A percentile compares a stretch with the other conserved stretches of the same genome.
phyloP scores from a whole-genome alignment of 345 rosid genomes.

The Lagerstroemia speciosa region DNA sequence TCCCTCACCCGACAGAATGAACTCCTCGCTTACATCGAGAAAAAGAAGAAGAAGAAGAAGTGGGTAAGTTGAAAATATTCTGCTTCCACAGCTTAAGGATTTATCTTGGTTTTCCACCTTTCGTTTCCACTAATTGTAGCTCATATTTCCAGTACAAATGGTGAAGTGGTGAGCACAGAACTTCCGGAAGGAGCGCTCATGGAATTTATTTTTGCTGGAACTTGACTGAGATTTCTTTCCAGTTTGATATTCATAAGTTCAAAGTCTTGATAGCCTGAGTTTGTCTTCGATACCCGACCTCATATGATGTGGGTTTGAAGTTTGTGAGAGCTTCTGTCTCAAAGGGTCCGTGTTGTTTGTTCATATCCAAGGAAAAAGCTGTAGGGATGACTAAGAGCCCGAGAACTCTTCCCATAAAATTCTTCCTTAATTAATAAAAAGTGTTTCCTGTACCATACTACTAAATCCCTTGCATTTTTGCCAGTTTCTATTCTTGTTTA shows the following conservation, averaged over 20 bases:
- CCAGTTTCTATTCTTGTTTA: neutral
- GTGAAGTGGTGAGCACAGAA: neutral
- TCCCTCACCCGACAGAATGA: constrained; percentile 35
- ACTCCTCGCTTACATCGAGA: constrained; percentile 40
- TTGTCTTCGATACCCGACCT: neutral
- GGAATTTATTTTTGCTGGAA: neutral
- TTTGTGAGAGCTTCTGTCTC: neutral
- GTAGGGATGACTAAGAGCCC: neutral
- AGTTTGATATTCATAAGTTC: neutral
- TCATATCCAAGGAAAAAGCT: neutral
- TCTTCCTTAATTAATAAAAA: neutral
- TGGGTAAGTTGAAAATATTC: constrained; percentile 16
- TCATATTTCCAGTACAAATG: neutral
- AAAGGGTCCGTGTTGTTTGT: neutral
- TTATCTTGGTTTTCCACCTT: neutral
- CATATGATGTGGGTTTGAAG: neutral
- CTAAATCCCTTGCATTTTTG: neutral
- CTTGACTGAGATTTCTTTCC: neutral
- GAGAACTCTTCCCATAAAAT: neutral
- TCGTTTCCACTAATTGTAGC: neutral
- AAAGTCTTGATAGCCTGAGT: constrained; percentile 3
- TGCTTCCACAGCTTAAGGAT: neutral
- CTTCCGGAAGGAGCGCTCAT: neutral
- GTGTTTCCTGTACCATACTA: neutral
- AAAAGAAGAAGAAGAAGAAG: constrained; percentile 42